Percentiles rank a stretch among this genome's conserved stretches.
Conservation (phyloP, 2,329 filamentous ascomycete genomes). For the Macrophomina pseudophaseolina region DNA sequence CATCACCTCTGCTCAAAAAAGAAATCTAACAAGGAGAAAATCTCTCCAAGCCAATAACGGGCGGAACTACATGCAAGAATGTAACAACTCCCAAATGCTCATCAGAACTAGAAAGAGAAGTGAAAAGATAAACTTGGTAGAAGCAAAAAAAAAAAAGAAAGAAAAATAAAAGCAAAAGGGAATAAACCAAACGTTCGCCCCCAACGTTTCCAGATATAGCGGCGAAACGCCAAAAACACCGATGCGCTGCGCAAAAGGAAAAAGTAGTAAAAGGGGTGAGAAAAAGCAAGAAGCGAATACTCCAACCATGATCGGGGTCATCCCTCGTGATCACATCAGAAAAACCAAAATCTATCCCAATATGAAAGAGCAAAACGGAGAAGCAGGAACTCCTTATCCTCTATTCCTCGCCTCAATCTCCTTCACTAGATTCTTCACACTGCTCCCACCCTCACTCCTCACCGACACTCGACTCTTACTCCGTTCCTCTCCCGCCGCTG, state of each 20-base stretch:
- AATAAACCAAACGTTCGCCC: not conserved
- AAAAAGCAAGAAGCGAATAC: not conserved
- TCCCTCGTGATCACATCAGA: not conserved
- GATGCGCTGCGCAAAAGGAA: not conserved
- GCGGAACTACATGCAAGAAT: slow-evolving; percentile 4
- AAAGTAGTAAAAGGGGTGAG: not conserved
- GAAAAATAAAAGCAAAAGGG: not conserved
- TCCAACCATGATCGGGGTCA: not conserved
- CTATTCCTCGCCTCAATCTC: slow-evolving; percentile 14
- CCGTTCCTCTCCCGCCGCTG: slow-evolving; percentile 28
- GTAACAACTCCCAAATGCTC: not conserved
- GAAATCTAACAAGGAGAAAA: not conserved
- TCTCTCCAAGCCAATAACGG: not conserved
- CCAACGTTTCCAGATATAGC: not conserved
- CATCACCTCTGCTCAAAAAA: not conserved
- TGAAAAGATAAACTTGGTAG: not conserved
- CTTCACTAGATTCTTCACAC: slow-evolving; percentile 20
- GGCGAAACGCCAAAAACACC: slow-evolving; percentile 13
- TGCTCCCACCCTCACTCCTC: slow-evolving; percentile 7
- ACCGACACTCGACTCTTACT: slow-evolving; percentile 12
- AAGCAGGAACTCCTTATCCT: not conserved
- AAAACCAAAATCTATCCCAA: not conserved
- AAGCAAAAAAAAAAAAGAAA: not conserved
- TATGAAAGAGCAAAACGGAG: not conserved
- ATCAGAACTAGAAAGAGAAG: no score